Evolutionary conservation across 1,284 basidiomycete species (phyloP), one percentile per base, ranked within the genome.

Genomic region (Trichosporon sp.): DNA sequence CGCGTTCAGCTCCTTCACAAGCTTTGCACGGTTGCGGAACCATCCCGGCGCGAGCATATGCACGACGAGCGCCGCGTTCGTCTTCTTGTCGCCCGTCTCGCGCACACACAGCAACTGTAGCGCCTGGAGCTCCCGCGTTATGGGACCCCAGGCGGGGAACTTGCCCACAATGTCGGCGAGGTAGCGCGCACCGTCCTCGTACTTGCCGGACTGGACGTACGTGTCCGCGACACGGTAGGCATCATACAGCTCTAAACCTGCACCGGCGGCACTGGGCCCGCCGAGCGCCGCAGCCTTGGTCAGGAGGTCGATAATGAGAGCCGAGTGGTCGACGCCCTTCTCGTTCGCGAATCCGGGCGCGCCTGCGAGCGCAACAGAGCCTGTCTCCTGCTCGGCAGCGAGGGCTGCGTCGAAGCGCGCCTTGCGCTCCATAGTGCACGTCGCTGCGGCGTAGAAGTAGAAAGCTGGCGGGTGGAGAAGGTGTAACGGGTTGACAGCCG

Each of bases 221-320:
- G 91, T 91, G 73, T 91, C 88, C 0, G 94, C 94, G 64, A 96
- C 95, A n/a, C 90, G 89, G 81, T 89, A 91, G 1, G 93, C 94
- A 61, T 97, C 91, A 86, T 90, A 93, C 12, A 94, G 85, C 0
- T 92, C 94, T 73, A 93, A 85, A 4, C 93, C 89, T 1, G 89
- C 89, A 73, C 91, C 84, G 5, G 76, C 74, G 12, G 68, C 51
- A 75, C 87, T 70, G 79, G 81, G 59, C 74, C 89, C 90, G 84
- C 94, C 96, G 86, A 96, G 93, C 10, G 93, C 91, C 80, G 96
- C 96, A 1, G 95, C 88, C 79, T 94, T 93, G 1, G 92, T 95
- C 78, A 93, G 94, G 0, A 97, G 87, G 87, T 97, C 95, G 38
- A 95, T 85, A 46, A 92, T 89, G 66, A 94, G 86, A 1, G 88